Base-by-base conservation (phyloP, 768 basidiomycete genomes). In the Boletus tylopilopsis region DNA sequence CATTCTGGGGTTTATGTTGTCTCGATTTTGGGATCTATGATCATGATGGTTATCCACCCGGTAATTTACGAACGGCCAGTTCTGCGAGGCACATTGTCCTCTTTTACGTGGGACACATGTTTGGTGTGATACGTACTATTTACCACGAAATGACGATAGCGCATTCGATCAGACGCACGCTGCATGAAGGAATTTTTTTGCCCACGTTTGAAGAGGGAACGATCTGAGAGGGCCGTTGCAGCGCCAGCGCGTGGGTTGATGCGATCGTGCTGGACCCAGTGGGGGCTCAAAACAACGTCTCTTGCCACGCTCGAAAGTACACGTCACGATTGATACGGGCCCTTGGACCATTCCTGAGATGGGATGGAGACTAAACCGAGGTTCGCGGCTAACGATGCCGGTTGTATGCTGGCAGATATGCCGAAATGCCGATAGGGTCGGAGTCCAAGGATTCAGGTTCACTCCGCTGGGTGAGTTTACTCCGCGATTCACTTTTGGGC, bases 401-500 rank as follows among this genome's bases (percentile, higher is more conserved):
- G 32, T 8, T 22, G 21, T 22, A 42, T 53, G 61, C 57, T 59
- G 62, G 42, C n/a, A 21, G 23, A 1, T 24, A 32, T 64, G 64
- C 64, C 64, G 64, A 33, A 43, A 38, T 58, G 57, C 60, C 60
- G 56, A 21, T 54, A 40, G n/a, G 41, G 55, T 63, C 66, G 66
- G 64, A 68, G 64, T 66, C 54, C 11, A 64, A 57, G 55, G 23
- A n/a, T 12, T 19, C 13, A 39, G 18, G 29, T 39, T 50, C 56
- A 60, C 68, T 70, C 66, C 68, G 68, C 65, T 53, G 34, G 32
- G 46, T 42, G 54, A 18, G 27, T 38, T 5, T 46, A 68, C 63
- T 69, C 65, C 65, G 65, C 66, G 65, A 69, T 39, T n/a, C n/a
- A n/a, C n/a, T n/a, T n/a, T n/a, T 64, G 56, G 47, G 61, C 64